These are phyloP conservation scores for Annona cherimola DNA, from an alignment of 164 flowering plant genomes.

Conservation along the genomic window DNA sequence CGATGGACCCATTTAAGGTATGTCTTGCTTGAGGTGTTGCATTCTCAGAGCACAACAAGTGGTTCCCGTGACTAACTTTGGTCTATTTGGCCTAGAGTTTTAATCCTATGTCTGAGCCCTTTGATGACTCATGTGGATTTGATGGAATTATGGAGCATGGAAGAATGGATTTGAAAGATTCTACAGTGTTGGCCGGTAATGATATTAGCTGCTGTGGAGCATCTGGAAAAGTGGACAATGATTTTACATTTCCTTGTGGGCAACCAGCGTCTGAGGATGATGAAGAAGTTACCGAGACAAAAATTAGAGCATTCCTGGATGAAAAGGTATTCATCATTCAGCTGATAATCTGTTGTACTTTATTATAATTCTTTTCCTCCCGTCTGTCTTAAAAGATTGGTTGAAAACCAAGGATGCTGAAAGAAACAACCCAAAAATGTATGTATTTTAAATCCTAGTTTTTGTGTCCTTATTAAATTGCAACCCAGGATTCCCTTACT, in stretches of 20 bases:
- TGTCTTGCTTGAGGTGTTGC: neutral
- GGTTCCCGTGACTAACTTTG: neutral
- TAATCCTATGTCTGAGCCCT: slow-evolving; percentile 61
- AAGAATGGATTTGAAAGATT: slow-evolving; percentile 15
- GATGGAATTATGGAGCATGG: slow-evolving; percentile 33
- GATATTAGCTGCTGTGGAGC: slow-evolving; percentile 15
- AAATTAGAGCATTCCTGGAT: slow-evolving; percentile 61
- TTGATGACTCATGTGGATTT: slow-evolving; percentile 55
- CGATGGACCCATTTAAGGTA: slow-evolving; percentile 50
- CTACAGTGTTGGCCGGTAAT: slow-evolving; percentile 20
- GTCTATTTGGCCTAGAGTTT: slow-evolving; percentile 34
- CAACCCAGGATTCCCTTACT: too few relatives aligned
- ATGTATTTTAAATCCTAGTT: too few relatives aligned
- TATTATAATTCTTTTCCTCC: too few relatives aligned
- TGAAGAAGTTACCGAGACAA: slow-evolving; percentile 64
- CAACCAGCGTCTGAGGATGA: slow-evolving; percentile 45
- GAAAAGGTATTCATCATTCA: slow-evolving; percentile 44
- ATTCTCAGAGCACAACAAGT: neutral
- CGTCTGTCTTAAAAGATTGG: too few relatives aligned
- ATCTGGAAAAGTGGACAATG: slow-evolving; percentile 19
- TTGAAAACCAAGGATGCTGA: too few relatives aligned
- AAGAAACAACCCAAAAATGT: too few relatives aligned
- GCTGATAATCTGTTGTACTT: neutral
- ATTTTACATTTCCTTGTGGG: slow-evolving; percentile 48
- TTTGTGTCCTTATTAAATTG: too few relatives aligned